These are phyloP conservation scores for Ilyonectria sp. DNA, from an alignment of 2,329 filamentous ascomycete genomes.

Conservation along the genomic window DNA sequence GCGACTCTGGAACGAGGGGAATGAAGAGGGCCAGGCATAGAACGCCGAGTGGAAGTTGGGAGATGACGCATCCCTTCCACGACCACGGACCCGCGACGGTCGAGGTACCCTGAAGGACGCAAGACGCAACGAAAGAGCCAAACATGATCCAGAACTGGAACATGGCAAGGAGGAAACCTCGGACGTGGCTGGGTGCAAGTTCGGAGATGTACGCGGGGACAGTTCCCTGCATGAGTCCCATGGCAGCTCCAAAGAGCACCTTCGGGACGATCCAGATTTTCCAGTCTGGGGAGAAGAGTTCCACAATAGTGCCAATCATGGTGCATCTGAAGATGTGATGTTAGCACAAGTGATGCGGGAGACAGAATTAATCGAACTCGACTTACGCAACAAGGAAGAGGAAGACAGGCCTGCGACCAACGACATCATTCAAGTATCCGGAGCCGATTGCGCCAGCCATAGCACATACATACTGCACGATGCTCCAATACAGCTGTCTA, in stretches of 20 bases:
- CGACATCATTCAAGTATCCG: neutral
- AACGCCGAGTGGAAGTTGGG: neutral
- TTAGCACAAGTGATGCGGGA: too few species aligned
- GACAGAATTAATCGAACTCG: too few species aligned
- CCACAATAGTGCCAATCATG: neutral
- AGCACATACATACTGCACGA: conserved; percentile 1
- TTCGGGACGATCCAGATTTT: conserved; percentile 16
- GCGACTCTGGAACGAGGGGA: conserved; percentile 7
- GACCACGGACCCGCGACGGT: conserved; percentile 1
- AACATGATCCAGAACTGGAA: conserved; percentile 19
- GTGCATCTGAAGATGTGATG: neutral
- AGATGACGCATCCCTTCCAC: neutral
- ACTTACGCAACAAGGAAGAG: neutral
- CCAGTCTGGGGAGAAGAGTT: conserved; percentile 10
- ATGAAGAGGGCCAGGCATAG: neutral
- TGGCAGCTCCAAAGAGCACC: conserved; percentile 6
- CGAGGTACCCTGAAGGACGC: conserved; percentile 1
- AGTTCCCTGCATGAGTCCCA: conserved; percentile 6
- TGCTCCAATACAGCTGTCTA: conserved; percentile 6
- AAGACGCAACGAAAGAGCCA: neutral
- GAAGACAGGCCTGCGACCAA: neutral
- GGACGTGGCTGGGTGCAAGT: neutral
- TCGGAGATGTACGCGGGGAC: conserved; percentile 7
- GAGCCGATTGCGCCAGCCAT: neutral
- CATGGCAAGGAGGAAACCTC: neutral